Evolutionary conservation across 331 rosid genomes (phyloP).

Genomic region (Quercus lobata): DNA sequence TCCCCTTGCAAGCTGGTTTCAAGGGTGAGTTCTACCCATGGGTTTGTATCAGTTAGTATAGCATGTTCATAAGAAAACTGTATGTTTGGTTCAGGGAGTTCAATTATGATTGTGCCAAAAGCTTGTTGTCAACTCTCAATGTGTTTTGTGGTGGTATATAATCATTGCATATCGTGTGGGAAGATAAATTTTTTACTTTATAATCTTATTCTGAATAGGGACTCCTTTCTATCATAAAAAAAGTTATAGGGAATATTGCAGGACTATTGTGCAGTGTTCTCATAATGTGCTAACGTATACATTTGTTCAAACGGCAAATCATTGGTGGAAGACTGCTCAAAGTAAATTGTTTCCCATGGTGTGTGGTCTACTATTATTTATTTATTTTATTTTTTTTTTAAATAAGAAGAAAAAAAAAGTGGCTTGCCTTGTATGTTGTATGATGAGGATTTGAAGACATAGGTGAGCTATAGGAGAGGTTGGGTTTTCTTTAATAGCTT

Average conservation of each 20-base stretch:
- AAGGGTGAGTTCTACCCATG: too few species aligned
- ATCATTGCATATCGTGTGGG: background rate
- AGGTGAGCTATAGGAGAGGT: background rate
- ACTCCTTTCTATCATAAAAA: background rate
- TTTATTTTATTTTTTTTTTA: background rate
- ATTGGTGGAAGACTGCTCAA: background rate
- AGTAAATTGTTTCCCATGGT: background rate
- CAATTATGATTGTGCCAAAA: background rate
- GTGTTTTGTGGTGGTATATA: background rate
- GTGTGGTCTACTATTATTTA: background rate
- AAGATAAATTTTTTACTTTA: background rate
- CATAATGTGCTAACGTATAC: background rate
- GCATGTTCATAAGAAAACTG: too few species aligned
- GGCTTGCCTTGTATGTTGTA: background rate
- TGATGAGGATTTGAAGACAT: background rate
- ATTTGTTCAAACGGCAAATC: background rate
- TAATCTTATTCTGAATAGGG: background rate
- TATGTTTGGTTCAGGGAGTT: background rate
- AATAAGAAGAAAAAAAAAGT: background rate
- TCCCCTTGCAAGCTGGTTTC: too few species aligned
- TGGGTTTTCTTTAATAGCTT: background rate
- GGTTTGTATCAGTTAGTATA: too few species aligned
- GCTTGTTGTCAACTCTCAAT: background rate
- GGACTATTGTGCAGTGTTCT: background rate
- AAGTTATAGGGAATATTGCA: background rate